phyloP scores from a whole-genome alignment of 495 filamentous ascomycete species.

The Bryoglossum gracile region DNA sequence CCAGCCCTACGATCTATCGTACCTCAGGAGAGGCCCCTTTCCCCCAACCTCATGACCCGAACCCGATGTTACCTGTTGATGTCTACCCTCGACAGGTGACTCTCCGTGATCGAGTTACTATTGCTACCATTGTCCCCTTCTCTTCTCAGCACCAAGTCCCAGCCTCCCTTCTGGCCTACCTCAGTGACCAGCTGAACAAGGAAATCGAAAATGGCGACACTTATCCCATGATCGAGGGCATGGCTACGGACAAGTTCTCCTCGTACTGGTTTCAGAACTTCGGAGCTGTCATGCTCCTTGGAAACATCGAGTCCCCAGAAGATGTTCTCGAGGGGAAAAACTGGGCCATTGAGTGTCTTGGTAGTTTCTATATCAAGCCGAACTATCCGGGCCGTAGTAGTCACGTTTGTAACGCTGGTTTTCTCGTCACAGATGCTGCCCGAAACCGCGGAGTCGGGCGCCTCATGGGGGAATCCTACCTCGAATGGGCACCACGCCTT shows the following conservation, averaged over 20 bases:
- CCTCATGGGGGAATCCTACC: constrained; percentile 87
- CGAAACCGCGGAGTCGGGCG: constrained; percentile 87
- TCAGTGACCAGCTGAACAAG: constrained; percentile 80
- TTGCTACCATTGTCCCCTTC: constrained; percentile 87
- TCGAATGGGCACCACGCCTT: constrained; percentile 91
- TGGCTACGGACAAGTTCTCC: constrained; percentile 69
- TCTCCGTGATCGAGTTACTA: constrained; percentile 80
- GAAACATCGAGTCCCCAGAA: constrained; percentile 52
- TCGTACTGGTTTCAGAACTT: constrained; percentile 96
- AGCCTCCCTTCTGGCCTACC: constrained; percentile 64
- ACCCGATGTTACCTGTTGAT: constrained; percentile 55
- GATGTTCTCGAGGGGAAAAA: constrained; percentile 50
- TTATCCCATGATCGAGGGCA: constrained; percentile 82
- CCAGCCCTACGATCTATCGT: constrained; percentile 51
- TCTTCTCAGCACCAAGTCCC: constrained; percentile 68
- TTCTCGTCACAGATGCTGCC: constrained; percentile 83
- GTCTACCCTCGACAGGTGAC: constrained; percentile 79
- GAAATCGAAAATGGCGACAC: constrained; percentile 96
- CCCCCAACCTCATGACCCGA: constrained; percentile 48
- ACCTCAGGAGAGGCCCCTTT: constrained; percentile 55
- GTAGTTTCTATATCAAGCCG: constrained; percentile 94
- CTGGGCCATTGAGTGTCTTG: constrained; percentile 81
- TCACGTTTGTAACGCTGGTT: constrained; percentile 94
- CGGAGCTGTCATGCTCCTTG: constrained; percentile 86
- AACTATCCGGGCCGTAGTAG: constrained; percentile 96